These are phyloP conservation scores for Sporisorium exsertum DNA, from an alignment of 1,284 basidiomycete species.

Conservation along the genomic window DNA sequence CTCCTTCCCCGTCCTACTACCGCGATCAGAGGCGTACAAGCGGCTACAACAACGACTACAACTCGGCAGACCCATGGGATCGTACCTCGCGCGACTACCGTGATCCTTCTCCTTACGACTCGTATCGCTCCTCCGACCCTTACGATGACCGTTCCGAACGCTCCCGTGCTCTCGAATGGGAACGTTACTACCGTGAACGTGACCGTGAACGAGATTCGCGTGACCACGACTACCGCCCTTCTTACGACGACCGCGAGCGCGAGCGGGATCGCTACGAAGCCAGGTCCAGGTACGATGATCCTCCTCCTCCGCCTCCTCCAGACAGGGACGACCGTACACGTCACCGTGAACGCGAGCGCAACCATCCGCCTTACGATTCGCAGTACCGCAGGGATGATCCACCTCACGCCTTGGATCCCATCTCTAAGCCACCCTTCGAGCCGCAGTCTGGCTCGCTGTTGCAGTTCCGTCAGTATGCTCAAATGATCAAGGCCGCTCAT, in stretches of 20 bases:
- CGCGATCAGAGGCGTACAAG: conserved; percentile 29
- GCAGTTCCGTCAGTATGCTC: conserved; percentile 52
- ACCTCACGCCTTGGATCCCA: conserved; percentile 8
- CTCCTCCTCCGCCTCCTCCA: conserved; percentile 3
- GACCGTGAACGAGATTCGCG: conserved; percentile 43
- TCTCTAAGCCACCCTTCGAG: conserved; percentile 12
- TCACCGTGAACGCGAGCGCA: conserved; percentile 29
- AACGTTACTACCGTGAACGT: conserved; percentile 51
- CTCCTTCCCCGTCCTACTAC: conserved; percentile 43
- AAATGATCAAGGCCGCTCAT: conserved; percentile 51
- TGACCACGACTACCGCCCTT: conserved; percentile 30
- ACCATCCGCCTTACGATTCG: conserved; percentile 25
- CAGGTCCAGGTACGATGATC: conserved; percentile 41
- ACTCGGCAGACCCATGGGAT: conserved; percentile 43
- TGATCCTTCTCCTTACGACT: conserved; percentile 35
- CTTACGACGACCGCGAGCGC: conserved; percentile 40
- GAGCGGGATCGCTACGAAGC: conserved; percentile 46
- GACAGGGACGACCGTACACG: conserved; percentile 30
- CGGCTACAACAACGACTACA: conserved; percentile 38
- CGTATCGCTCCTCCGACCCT: conserved; percentile 30
- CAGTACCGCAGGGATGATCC: conserved; percentile 32
- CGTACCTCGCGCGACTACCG: conserved; percentile 42
- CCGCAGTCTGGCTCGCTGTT: conserved; percentile 41
- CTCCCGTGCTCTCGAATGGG: conserved; percentile 39
- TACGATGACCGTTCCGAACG: conserved; percentile 45